These are phyloP conservation scores for Colletotrichum trifolii DNA, from an alignment of 2,329 filamentous ascomycete genomes.

Conservation along the genomic window DNA sequence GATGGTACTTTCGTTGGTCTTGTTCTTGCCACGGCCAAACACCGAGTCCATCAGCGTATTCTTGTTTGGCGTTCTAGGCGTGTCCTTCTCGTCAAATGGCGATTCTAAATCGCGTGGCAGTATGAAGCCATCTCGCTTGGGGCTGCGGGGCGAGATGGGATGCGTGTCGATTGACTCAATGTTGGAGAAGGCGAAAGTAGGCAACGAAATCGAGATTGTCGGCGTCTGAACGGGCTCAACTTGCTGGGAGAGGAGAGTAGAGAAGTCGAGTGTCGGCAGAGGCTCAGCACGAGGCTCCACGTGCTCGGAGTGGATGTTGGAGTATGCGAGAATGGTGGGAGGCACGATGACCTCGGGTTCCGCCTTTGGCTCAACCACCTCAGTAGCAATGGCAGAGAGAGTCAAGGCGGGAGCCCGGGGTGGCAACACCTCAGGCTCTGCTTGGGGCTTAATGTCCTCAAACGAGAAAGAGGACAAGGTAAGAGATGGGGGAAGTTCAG, in stretches of 20 bases:
- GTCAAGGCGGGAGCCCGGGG: slow-evolving; percentile 47
- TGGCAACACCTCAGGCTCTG: slow-evolving; percentile 47
- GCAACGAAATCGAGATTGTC: slow-evolving; percentile 31
- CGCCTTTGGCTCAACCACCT: slow-evolving; percentile 47
- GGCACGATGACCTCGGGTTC: slow-evolving; percentile 41
- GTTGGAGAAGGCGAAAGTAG: slow-evolving; percentile 55
- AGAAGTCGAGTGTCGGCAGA: slow-evolving; percentile 48
- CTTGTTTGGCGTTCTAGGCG: slow-evolving; percentile 52
- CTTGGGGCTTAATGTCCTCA: slow-evolving; percentile 55
- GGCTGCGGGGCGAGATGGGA: slow-evolving; percentile 60
- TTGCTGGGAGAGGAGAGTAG: slow-evolving; percentile 48
- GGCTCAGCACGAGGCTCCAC: slow-evolving; percentile 49
- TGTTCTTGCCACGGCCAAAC: slow-evolving; percentile 57
- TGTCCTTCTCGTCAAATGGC: slow-evolving; percentile 43
- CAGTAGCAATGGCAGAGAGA: slow-evolving; percentile 46
- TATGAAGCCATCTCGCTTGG: slow-evolving; percentile 67
- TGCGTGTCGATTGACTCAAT: slow-evolving; percentile 59
- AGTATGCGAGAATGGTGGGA: slow-evolving; percentile 47
- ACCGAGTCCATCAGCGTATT: slow-evolving; percentile 55
- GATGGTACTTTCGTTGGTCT: slow-evolving; percentile 52
- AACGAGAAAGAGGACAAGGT: slow-evolving; percentile 45
- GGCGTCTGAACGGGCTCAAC: slow-evolving; percentile 53
- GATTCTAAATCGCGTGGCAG: slow-evolving; percentile 59
- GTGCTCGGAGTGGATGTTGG: slow-evolving; percentile 55
- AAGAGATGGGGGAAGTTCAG: slow-evolving; percentile 44